These are phyloP conservation scores for Aquilaria sinensis DNA, from an alignment of 345 rosid genomes.

Conservation along the genomic window DNA sequence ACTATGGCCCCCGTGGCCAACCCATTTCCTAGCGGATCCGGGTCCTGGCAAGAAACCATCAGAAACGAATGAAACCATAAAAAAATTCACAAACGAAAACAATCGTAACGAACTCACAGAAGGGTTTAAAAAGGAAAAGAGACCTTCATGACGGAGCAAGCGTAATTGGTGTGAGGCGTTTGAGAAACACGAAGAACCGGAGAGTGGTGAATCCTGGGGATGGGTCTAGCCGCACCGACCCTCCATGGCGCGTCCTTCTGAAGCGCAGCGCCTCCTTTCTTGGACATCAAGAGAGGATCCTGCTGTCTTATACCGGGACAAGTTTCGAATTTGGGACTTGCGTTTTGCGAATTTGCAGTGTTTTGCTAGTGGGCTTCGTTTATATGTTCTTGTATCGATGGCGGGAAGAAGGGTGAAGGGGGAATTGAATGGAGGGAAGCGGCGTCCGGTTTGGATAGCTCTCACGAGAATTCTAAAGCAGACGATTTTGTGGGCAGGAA, in stretches of 20 bases:
- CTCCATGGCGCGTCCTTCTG: conserved; percentile 90
- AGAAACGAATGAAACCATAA: neutral
- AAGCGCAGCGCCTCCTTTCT: conserved; percentile 49
- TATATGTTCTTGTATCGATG: too few relatives aligned
- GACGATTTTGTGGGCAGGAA: too few relatives aligned
- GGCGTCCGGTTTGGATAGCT: too few relatives aligned
- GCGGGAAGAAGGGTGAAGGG: too few relatives aligned
- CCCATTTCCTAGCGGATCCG: conserved; percentile 76
- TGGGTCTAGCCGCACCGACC: conserved; percentile 45
- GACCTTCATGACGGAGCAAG: conserved; percentile 67
- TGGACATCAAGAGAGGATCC: conserved; percentile 33
- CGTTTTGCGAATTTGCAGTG: neutral
- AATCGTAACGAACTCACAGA: neutral
- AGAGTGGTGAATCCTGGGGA: conserved; percentile 70
- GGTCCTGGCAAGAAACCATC: conserved; percentile 39
- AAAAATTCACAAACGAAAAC: neutral
- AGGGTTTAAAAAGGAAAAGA: neutral
- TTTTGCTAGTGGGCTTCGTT: too few relatives aligned
- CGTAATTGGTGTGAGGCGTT: conserved; percentile 48
- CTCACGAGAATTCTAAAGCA: too few relatives aligned
- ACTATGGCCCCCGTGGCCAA: conserved; percentile 64
- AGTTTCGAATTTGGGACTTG: neutral
- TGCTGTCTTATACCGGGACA: neutral
- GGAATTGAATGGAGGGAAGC: too few relatives aligned
- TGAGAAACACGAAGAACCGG: conserved; percentile 55